A percentile compares a stretch with the other conserved stretches of the same genome.
Conservation (phyloP, 1,284 basidiomycete species). For the Sparassis latifolia region DNA sequence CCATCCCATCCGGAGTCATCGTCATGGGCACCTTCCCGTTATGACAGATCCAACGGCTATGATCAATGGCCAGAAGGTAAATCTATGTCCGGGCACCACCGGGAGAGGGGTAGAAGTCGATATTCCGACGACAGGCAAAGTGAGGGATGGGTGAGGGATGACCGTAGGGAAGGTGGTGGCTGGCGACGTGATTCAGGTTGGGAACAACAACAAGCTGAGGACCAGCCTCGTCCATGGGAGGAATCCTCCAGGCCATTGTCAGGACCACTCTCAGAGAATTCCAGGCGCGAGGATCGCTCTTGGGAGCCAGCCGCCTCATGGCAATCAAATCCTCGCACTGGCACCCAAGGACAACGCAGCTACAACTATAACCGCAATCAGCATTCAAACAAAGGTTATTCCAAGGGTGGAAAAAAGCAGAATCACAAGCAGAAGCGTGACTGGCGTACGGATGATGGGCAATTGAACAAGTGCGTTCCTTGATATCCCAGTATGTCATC, state of each 20-base stretch:
- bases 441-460: conserved; percentile 56
- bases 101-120: conserved; percentile 13
- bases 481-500: conserved; percentile 7
- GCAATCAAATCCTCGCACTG: conserved; percentile 24
- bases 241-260: background rate
- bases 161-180: conserved; percentile 14
- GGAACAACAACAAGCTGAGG: conserved; percentile 21
- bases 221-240: conserved; percentile 8
- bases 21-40: conserved; percentile 24
- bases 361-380: conserved; percentile 30
- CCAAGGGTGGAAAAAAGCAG: conserved; percentile 28
- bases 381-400: conserved; percentile 25
- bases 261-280: conserved; percentile 13
- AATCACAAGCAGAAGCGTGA: conserved; percentile 40
- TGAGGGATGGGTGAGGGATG: conserved; percentile 16
- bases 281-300: conserved; percentile 22
- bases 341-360: conserved; percentile 25
- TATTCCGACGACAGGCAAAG: conserved; percentile 16
- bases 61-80: conserved; percentile 41
- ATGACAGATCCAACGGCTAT: conserved; percentile 34
- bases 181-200: conserved; percentile 31
- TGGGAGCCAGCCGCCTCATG: conserved; percentile 32
- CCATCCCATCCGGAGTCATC: conserved; percentile 34
- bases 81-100: conserved; percentile 15
- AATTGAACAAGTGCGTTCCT: conserved; percentile 59